Evolutionary conservation across 192 early-diverging fungal species (phyloP).

Genomic region (Dissophora globulifera): DNA sequence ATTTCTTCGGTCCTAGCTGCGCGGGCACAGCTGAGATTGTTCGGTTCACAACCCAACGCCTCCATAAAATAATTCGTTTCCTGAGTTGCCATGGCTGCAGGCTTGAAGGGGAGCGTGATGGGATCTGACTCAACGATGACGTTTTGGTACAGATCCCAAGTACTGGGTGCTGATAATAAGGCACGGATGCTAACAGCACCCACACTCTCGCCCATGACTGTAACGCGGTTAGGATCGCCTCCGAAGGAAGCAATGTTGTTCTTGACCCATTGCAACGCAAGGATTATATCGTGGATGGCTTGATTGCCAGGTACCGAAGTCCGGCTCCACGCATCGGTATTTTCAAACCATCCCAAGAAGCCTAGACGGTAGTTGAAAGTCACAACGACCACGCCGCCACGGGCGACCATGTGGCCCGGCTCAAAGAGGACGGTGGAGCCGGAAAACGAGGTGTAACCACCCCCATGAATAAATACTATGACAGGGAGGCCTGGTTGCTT

Average conservation of each 20-base stretch:
- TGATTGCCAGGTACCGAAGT: constrained; percentile 30
- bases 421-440: constrained; percentile 39
- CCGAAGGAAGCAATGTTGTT: constrained; percentile 66
- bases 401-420: constrained; percentile 43
- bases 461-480: constrained; percentile 39
- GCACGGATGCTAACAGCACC: constrained; percentile 53
- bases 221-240: constrained; percentile 62
- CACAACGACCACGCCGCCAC: constrained; percentile 45
- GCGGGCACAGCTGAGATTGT: constrained; percentile 1
- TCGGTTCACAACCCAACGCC: constrained; percentile 12
- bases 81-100: neutral
- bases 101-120: constrained; percentile 47
- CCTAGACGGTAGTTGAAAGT: constrained; percentile 51
- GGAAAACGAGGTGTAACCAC: constrained; percentile 30
- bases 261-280: constrained; percentile 65
- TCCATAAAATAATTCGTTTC: constrained; percentile 27
- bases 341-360: constrained; percentile 40
- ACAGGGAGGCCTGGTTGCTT: constrained; percentile 9
- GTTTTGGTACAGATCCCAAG: constrained; percentile 54
- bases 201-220: constrained; percentile 47
- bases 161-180: constrained; percentile 46
- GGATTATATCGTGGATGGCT: constrained; percentile 61
- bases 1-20: constrained; percentile 10
- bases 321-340: constrained; percentile 2
- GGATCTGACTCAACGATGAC: constrained; percentile 59